A percentile compares a stretch with the other conserved stretches of the same genome.
These are phyloP conservation scores for Penicillium samsonianum DNA, from an alignment of 495 filamentous ascomycete species.

Conservation along the genomic window DNA sequence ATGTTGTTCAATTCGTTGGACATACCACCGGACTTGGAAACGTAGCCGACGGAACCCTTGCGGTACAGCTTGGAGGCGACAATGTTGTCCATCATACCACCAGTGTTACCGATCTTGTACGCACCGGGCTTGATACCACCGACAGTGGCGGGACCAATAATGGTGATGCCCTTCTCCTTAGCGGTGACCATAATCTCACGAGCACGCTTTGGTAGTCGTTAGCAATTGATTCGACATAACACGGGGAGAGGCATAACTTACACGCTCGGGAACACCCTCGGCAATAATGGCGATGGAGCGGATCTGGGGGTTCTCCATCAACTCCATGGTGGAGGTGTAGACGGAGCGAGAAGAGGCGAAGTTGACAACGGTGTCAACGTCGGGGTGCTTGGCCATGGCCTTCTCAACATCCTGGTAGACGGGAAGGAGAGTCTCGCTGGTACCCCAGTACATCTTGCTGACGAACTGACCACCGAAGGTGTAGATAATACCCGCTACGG, in stretches of 20 bases:
- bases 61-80: conserved; percentile 99
- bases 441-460: conserved; percentile 99
- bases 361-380: conserved; percentile 98
- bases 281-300: conserved; percentile 98
- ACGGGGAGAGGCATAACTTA: conserved; percentile 47
- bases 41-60: conserved; percentile 96
- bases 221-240: conserved; percentile 17
- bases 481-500: conserved; percentile 99
- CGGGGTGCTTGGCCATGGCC: conserved; percentile 94
- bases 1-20: conserved; percentile 99
- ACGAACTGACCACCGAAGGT: conserved; percentile 99
- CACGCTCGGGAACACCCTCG: conserved; percentile 96
- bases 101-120: conserved; percentile 99
- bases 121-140: conserved; percentile 99
- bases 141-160: conserved; percentile 97
- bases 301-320: conserved; percentile 97
- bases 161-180: conserved; percentile 97
- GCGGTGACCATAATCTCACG: conserved; percentile 96
- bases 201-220: conserved; percentile 63
- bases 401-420: conserved; percentile 95
- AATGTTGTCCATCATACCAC: conserved; percentile 99
- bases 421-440: conserved; percentile 96
- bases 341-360: conserved; percentile 98
- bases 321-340: conserved; percentile 95
- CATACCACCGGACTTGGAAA: conserved; percentile 99